A percentile compares a stretch with the other conserved stretches of the same genome.
phyloP scores from a whole-genome alignment of 257 asterid genomes.

The Misopates orontium region DNA sequence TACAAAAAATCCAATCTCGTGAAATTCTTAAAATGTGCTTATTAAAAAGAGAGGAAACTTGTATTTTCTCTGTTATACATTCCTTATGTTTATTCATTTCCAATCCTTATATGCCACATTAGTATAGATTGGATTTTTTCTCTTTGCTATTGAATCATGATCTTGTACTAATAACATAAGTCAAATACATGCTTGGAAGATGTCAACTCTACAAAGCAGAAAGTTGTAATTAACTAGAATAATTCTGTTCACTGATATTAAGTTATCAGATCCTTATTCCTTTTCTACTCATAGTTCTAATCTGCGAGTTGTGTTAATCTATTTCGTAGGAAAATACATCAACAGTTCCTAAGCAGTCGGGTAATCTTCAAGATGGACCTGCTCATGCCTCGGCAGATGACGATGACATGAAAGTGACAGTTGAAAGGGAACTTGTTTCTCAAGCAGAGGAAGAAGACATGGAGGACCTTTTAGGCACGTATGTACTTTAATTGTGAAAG shows the following conservation, averaged over 20 bases:
- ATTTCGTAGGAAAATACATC: constrained; percentile 73
- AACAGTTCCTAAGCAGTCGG: constrained; percentile 56
- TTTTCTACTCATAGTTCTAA: constrained; percentile 22
- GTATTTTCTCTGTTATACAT: too few species aligned
- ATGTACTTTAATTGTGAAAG: constrained; percentile 41
- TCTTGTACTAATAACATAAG: not conserved
- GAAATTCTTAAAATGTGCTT: too few species aligned
- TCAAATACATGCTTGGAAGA: constrained; percentile 1
- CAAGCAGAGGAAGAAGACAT: constrained; percentile 99
- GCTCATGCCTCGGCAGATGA: constrained; percentile 36
- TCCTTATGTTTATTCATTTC: too few species aligned
- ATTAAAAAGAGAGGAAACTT: too few species aligned
- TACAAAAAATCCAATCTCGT: too few species aligned
- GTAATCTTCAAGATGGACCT: constrained; percentile 50
- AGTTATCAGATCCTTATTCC: constrained; percentile 13
- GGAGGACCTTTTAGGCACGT: constrained; percentile 99
- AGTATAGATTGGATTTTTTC: too few species aligned
- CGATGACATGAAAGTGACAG: constrained; percentile 80
- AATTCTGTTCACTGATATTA: constrained; percentile 11
- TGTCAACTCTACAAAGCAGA: constrained; percentile 4
- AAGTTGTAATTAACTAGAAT: constrained; percentile 1
- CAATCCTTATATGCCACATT: too few species aligned
- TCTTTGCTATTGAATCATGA: not conserved
- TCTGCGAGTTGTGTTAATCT: constrained; percentile 25
- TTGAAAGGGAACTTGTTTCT: constrained; percentile 93